These are phyloP conservation scores for Scleroderma bovista DNA, from an alignment of 768 basidiomycete genomes.

Conservation along the genomic window DNA sequence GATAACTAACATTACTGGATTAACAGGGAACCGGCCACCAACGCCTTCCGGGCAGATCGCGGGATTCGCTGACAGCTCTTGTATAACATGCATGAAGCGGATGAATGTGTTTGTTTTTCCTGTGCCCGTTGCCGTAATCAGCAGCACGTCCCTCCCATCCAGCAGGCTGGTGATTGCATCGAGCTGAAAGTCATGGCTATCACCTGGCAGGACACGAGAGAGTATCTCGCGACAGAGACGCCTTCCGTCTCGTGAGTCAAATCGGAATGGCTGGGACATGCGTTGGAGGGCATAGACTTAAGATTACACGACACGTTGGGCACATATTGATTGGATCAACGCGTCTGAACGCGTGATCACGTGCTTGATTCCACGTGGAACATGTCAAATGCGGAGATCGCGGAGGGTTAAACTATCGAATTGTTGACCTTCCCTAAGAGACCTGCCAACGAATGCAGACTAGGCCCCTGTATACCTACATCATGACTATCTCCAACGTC, in stretches of 20 bases:
- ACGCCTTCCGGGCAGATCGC: too few species aligned
- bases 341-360: background rate
- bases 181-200: slow-evolving; percentile 2
- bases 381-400: background rate
- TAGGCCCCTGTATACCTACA: too few species aligned
- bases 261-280: background rate
- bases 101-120: slow-evolving; percentile 1
- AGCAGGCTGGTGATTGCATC: background rate
- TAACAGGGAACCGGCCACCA: background rate
- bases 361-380: background rate
- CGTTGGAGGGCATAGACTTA: background rate
- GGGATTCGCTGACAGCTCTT: too few species aligned
- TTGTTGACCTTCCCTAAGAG: background rate
- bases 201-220: background rate
- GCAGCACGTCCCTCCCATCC: background rate
- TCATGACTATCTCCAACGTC: too few species aligned
- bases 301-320: background rate
- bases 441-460: background rate
- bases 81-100: too few species aligned
- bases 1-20: slow-evolving; percentile 12
- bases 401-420: background rate
- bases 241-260: background rate
- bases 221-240: background rate
- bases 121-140: background rate
- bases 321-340: background rate